These are phyloP conservation scores for Penicillium mononematosum DNA, from an alignment of 495 filamentous ascomycete species.

Conservation along the genomic window DNA sequence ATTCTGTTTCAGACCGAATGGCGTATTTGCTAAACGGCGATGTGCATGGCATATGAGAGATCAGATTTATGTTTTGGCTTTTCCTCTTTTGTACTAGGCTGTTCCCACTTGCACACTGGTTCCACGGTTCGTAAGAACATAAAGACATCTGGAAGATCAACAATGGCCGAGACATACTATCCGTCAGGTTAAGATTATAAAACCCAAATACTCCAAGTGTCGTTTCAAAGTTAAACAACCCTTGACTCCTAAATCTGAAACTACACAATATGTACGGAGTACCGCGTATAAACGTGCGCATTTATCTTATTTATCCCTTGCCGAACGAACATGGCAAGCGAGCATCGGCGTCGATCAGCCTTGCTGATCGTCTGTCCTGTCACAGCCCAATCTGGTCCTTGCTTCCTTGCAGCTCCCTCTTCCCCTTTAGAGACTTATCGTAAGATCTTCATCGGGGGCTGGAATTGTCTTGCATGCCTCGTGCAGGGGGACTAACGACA, in stretches of 20 bases:
- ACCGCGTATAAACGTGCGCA: constrained; percentile 6
- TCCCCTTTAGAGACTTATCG: neutral
- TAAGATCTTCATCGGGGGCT: constrained; percentile 4
- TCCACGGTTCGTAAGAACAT: constrained; percentile 3
- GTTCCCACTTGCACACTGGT: neutral
- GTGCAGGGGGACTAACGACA: constrained; percentile 10
- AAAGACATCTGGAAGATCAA: neutral
- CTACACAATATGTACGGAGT: neutral
- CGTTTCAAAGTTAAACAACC: constrained; percentile 6
- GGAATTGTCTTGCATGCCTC: constrained; percentile 13
- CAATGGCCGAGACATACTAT: neutral
- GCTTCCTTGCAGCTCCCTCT: neutral
- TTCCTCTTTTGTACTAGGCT: constrained; percentile 7
- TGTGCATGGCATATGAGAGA: constrained; percentile 29
- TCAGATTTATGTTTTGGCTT: constrained; percentile 22
- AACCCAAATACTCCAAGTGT: neutral
- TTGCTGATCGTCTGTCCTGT: constrained; percentile 25
- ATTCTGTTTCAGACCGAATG: constrained; percentile 17
- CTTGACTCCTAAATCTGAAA: neutral
- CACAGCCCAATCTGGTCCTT: constrained; percentile 21
- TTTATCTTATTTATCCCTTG: constrained; percentile 21
- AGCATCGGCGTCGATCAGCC: constrained; percentile 11
- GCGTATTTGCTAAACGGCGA: constrained; percentile 2
- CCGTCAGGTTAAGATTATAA: neutral
- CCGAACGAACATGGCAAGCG: constrained; percentile 15